phyloP scores from a whole-genome alignment of 176 grass and related monocot genomes.

The Otatea glauca region DNA sequence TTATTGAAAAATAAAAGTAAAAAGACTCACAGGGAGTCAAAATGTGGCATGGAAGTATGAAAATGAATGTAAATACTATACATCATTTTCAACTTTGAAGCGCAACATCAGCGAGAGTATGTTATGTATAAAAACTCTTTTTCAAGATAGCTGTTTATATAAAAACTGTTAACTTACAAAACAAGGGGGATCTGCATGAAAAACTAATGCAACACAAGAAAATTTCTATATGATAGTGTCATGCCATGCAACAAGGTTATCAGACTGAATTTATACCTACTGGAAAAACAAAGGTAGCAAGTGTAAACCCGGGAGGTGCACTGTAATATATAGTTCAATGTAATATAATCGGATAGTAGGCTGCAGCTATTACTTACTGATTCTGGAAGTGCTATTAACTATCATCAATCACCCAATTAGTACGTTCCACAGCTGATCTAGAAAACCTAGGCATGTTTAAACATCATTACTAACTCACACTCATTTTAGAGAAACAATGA shows the following conservation, averaged over 20 bases:
- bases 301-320: background rate
- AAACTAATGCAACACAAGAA: background rate
- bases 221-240: background rate
- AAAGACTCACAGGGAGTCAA: background rate
- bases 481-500: background rate
- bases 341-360: background rate
- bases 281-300: background rate
- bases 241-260: background rate
- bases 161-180: background rate
- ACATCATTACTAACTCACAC: background rate
- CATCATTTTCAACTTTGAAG: background rate
- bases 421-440: background rate
- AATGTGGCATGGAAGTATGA: background rate
- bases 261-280: background rate
- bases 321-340: constrained; percentile 6
- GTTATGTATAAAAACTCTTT: background rate
- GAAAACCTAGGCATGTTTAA: background rate
- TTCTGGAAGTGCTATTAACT: background rate
- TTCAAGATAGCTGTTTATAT: background rate
- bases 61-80: background rate
- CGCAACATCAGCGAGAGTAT: no score
- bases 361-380: background rate
- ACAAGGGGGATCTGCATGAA: background rate
- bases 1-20: no score
- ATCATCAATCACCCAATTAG: background rate